Evolutionary conservation across 352 stramenopile genomes (phyloP).

Genomic region (Globisporangium rhizosaccharum): DNA sequence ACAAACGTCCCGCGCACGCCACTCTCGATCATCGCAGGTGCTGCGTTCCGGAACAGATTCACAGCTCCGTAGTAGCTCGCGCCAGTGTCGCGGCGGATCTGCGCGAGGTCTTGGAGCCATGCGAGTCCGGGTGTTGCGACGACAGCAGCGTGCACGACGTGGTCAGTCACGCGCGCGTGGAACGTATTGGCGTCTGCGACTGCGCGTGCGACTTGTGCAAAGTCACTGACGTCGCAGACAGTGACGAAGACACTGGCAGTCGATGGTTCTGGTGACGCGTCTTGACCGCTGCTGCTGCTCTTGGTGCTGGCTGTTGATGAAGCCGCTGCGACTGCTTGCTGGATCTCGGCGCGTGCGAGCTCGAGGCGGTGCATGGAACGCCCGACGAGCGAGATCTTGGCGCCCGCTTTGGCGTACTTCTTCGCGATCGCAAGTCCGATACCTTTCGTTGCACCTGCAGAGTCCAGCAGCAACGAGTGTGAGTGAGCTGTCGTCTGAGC

Average conservation of each 20-base stretch:
- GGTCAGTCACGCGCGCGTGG: slow-evolving; percentile 48
- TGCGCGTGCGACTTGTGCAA: slow-evolving; percentile 24
- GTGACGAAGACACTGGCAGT: slow-evolving; percentile 25
- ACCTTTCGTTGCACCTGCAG: slow-evolving; percentile 10
- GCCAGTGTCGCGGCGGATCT: slow-evolving; percentile 41
- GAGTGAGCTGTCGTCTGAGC: not conserved
- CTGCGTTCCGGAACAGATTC: slow-evolving; percentile 44
- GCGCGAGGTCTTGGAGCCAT: slow-evolving; percentile 41
- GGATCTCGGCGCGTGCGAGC: slow-evolving; percentile 7
- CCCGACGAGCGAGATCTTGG: slow-evolving; percentile 23
- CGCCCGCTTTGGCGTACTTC: slow-evolving; percentile 43
- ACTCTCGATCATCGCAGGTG: slow-evolving; percentile 53
- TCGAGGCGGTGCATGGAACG: slow-evolving; percentile 8
- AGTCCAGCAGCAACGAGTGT: not conserved
- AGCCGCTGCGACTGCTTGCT: not conserved
- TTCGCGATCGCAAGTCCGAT: slow-evolving; percentile 58
- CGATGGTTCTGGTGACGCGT: not conserved
- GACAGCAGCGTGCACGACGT: slow-evolving; percentile 48
- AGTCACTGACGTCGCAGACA: slow-evolving; percentile 36
- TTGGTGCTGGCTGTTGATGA: not conserved
- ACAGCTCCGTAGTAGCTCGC: slow-evolving; percentile 61
- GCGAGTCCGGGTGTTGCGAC: slow-evolving; percentile 32
- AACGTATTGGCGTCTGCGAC: slow-evolving; percentile 53
- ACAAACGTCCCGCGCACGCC: slow-evolving; percentile 24
- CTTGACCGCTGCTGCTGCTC: not conserved